Evolutionary conservation across 495 filamentous ascomycete species (phyloP), one percentile per base, ranked within the genome.

Genomic region (Penicillium herquei): DNA sequence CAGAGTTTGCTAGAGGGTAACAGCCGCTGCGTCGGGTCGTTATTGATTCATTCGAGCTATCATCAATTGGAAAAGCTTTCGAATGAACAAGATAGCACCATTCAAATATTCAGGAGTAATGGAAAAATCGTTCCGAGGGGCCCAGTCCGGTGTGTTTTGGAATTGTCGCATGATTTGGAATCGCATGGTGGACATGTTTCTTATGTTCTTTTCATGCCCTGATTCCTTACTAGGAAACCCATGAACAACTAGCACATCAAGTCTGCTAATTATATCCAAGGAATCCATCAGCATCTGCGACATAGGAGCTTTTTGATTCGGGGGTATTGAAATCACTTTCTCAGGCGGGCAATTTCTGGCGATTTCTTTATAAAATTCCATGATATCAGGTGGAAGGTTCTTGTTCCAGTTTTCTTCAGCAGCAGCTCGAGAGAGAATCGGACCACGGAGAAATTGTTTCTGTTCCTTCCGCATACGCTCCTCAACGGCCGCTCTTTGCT

Each of bases 141-240:
- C 63, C 77, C 76, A 81, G 0, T 84, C 76, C 11, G 63, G 65
- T 39, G 84, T 79, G 17, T 64, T 58, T 34, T 68, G 74, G 60
- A 84, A 84, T 61, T 92, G 87, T 51, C 78, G 78, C 53, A 75
- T 69, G 35, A 90, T 61, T 60, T 81, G 74, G 12, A 79, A 66
- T 18, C 84, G 80, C 70, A 77, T 75, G 5, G 65, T 70, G 44
- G 77, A 65, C 13, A 81, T 61, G 39, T 70, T 75, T 41, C 66
- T 75, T 7, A 77, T 52, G 21, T 65, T 72, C 33, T 71, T 71
- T 46, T 80, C 78, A 31, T 80, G 74, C 16, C 59, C 62, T 13
- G 59, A 67, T 18, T n/a, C n/a, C n/a, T 69, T 43, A 52, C 66
- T 75, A 0, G 67, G 56, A 39, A 75, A 74, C 14, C 66, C 69